phyloP scores from a whole-genome alignment of 2,329 filamentous ascomycete species.

The Exophiala sp. region DNA sequence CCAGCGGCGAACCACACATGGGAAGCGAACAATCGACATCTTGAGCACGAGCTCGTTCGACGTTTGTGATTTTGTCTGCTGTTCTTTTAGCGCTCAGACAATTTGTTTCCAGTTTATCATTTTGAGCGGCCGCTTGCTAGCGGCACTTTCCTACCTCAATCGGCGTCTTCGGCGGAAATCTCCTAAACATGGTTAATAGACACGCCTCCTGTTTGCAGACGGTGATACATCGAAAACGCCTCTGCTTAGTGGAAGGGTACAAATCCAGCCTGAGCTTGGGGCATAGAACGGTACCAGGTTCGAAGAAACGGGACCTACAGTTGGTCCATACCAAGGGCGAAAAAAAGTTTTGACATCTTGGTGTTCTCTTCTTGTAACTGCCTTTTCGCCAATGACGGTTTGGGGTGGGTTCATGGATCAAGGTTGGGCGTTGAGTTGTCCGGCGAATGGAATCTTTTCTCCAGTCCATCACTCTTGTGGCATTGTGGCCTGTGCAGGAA shows the following conservation, averaged over 20 bases:
- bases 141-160: slow-evolving; percentile 4
- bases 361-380: slow-evolving; percentile 10
- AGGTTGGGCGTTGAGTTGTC: not conserved
- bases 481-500: slow-evolving; percentile 10
- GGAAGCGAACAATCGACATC: slow-evolving; percentile 5
- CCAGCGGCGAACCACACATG: not conserved
- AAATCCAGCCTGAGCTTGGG: slow-evolving; percentile 5
- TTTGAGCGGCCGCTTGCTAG: slow-evolving; percentile 10
- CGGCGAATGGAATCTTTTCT: not conserved
- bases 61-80: slow-evolving; percentile 23
- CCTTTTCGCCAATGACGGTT: not conserved
- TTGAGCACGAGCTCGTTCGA: slow-evolving; percentile 9
- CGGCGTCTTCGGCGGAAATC: slow-evolving; percentile 8
- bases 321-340: not conserved
- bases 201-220: slow-evolving; percentile 1
- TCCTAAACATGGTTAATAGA: slow-evolving; percentile 21
- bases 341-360: slow-evolving; percentile 14
- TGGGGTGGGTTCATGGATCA: not conserved
- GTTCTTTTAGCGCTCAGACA: slow-evolving; percentile 27
- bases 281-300: not conserved
- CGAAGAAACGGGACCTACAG: not conserved
- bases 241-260: slow-evolving; percentile 2
- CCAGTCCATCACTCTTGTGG: not conserved
- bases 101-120: slow-evolving; percentile 6
- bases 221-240: not conserved